Evolutionary conservation across 2,329 filamentous ascomycete genomes (phyloP).

Genomic region (Ascochyta viciae-villosae): DNA sequence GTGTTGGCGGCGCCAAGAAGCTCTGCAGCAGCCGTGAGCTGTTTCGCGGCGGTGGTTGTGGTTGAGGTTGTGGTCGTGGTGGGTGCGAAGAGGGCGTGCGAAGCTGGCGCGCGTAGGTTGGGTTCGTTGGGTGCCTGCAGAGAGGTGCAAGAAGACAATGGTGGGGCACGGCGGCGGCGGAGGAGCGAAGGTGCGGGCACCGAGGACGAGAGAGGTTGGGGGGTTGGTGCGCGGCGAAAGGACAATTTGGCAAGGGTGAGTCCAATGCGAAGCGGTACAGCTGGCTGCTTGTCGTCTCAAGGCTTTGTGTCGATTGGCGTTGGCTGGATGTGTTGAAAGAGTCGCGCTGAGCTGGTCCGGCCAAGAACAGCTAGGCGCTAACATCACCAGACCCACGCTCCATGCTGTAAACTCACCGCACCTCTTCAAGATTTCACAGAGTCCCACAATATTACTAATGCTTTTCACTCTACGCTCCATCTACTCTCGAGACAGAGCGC

Average conservation of each 20-base stretch:
- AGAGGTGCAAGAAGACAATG: constrained; percentile 37
- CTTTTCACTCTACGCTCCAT: background rate
- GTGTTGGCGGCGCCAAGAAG: constrained; percentile 30
- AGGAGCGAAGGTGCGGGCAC: constrained; percentile 35
- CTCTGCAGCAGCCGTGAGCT: constrained; percentile 19
- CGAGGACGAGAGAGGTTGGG: constrained; percentile 4
- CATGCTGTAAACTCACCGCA: constrained; percentile 16
- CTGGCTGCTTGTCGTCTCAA: constrained; percentile 28
- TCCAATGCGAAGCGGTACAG: constrained; percentile 24
- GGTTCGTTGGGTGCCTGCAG: constrained; percentile 34
- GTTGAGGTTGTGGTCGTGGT: constrained; percentile 1
- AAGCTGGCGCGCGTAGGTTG: constrained; percentile 28
- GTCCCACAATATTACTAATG: constrained; percentile 21
- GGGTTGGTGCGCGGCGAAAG: background rate
- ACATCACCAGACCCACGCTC: constrained; percentile 16
- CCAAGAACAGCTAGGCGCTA: constrained; percentile 25
- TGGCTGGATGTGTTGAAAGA: constrained; percentile 23
- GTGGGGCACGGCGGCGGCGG: constrained; percentile 41
- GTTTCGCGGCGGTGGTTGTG: constrained; percentile 1
- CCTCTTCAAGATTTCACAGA: constrained; percentile 15
- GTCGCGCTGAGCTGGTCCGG: constrained; percentile 28
- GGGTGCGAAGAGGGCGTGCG: constrained; percentile 20
- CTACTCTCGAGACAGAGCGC: constrained; percentile 3
- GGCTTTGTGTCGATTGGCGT: constrained; percentile 27
- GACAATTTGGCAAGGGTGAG: constrained; percentile 14